A percentile compares a stretch with the other conserved stretches of the same genome.
These are phyloP conservation scores for Deuterostichococcus epilithicus DNA, from an alignment of 139 green algal genomes.

Conservation along the genomic window DNA sequence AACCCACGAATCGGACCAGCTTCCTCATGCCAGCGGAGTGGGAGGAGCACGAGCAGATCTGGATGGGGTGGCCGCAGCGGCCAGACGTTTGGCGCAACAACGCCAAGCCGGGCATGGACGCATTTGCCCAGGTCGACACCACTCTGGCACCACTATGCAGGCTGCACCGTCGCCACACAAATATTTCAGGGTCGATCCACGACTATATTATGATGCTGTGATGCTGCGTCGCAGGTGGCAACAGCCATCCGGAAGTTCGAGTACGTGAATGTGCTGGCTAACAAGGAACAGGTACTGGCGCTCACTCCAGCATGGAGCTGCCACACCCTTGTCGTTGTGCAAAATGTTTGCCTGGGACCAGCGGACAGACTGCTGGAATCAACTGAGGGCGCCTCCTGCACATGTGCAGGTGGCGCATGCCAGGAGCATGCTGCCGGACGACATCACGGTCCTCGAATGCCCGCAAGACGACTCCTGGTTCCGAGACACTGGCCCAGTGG, in stretches of 20 bases:
- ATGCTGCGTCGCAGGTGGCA: background rate
- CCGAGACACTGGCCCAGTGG: slow-evolving; percentile 39
- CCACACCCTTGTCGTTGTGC: too few species aligned
- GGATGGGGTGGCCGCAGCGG: slow-evolving; percentile 42
- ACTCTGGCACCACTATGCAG: too few species aligned
- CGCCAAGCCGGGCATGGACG: slow-evolving; percentile 30
- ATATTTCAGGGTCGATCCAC: too few species aligned
- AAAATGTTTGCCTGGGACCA: too few species aligned
- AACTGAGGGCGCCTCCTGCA: too few species aligned
- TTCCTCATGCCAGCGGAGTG: slow-evolving; percentile 35
- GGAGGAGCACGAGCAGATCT: slow-evolving; percentile 30
- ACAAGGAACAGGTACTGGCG: background rate
- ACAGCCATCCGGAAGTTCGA: background rate
- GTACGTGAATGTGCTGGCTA: background rate
- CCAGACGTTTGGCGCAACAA: slow-evolving; percentile 47
- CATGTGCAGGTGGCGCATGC: background rate
- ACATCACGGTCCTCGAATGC: slow-evolving; percentile 22
- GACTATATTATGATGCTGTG: too few species aligned
- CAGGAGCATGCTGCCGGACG: background rate
- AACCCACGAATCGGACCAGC: slow-evolving; percentile 1
- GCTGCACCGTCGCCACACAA: too few species aligned
- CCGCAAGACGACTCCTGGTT: slow-evolving; percentile 48
- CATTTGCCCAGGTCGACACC: slow-evolving; percentile 52
- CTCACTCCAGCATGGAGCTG: background rate
- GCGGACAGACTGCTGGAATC: too few species aligned